Conservation (phyloP, 768 basidiomycete species). For the Suillus decipiens region DNA sequence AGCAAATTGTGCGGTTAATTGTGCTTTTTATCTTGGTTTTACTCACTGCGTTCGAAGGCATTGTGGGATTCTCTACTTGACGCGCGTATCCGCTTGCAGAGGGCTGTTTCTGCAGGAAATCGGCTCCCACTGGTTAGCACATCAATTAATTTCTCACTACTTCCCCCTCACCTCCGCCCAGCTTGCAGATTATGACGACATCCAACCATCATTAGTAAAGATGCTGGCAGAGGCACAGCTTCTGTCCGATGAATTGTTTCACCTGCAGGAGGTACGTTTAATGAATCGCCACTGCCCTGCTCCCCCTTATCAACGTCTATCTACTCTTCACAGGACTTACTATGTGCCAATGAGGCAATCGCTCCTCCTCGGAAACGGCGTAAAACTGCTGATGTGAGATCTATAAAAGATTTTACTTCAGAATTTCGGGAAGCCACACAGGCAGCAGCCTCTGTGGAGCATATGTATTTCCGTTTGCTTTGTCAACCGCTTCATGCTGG, state of each 20-base stretch:
- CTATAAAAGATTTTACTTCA: constrained; percentile 16
- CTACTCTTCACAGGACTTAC: constrained; percentile 40
- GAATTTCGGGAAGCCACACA: constrained; percentile 45
- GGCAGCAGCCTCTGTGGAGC: constrained; percentile 49
- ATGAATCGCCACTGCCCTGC: constrained; percentile 1
- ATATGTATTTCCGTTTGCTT: constrained; percentile 42
- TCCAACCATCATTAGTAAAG: constrained; percentile 46
- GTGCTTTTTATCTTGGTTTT: constrained; percentile 12
- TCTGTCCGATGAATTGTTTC: constrained; percentile 67
- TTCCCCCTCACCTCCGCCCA: constrained; percentile 28
- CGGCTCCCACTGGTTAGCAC: constrained; percentile 60
- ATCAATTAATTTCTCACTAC: constrained; percentile 6
- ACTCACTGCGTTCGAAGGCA: constrained; percentile 43
- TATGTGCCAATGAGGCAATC: constrained; percentile 49
- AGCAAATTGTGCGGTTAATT: constrained; percentile 68
- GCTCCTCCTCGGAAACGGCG: constrained; percentile 56
- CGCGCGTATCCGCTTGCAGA: constrained; percentile 91
- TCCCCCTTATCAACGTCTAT: constrained; percentile 15
- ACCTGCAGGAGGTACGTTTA: constrained; percentile 62
- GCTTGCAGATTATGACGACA: constrained; percentile 36
- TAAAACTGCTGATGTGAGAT: constrained; percentile 35
- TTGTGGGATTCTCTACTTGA: constrained; percentile 89
- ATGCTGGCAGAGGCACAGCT: constrained; percentile 61
- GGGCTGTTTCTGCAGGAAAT: constrained; percentile 66
- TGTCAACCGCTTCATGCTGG: constrained; percentile 6